Evolutionary conservation across 805 yeast genomes (phyloP).

Genomic region (Debaryomyces hansenii): DNA sequence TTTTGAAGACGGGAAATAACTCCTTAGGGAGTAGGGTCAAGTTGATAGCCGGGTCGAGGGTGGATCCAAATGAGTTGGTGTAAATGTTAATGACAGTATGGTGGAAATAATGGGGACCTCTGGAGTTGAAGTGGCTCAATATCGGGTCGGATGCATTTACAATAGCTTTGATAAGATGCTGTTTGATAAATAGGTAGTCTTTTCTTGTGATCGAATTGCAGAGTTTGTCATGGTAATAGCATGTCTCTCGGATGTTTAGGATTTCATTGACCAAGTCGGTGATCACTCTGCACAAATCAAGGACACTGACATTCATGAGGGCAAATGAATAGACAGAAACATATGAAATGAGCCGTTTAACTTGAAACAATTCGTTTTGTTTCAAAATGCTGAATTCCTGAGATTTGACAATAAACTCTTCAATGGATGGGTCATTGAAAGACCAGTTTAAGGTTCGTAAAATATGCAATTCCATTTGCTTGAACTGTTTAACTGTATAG

Average conservation of each 20-base stretch:
- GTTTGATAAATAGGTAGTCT: slow-evolving; percentile 23
- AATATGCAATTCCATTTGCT: slow-evolving; percentile 62
- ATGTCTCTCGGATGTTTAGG: slow-evolving; percentile 19
- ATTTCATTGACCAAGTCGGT: slow-evolving; percentile 32
- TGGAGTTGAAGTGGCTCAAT: slow-evolving; percentile 23
- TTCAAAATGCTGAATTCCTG: slow-evolving; percentile 34
- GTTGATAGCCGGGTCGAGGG: not conserved
- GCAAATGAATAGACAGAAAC: slow-evolving; percentile 48
- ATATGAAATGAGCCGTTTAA: slow-evolving; percentile 53
- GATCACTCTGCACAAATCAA: slow-evolving; percentile 30
- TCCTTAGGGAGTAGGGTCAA: not conserved
- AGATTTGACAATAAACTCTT: slow-evolving; percentile 33
- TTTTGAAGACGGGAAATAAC: not conserved
- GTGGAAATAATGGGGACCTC: slow-evolving; percentile 30
- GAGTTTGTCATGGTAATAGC: slow-evolving; percentile 20
- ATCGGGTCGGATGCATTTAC: slow-evolving; percentile 28
- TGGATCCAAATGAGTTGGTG: not conserved
- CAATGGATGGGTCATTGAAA: slow-evolving; percentile 58
- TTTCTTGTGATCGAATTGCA: slow-evolving; percentile 2
- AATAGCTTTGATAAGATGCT: slow-evolving; percentile 25
- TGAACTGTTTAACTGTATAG: slow-evolving; percentile 47
- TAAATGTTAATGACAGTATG: slow-evolving; percentile 2
- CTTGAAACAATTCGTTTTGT: slow-evolving; percentile 37
- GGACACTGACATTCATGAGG: slow-evolving; percentile 34
- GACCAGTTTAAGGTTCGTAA: slow-evolving; percentile 58